These are phyloP conservation scores for Suillus americanus DNA, from an alignment of 768 basidiomycete species.

Conservation along the genomic window DNA sequence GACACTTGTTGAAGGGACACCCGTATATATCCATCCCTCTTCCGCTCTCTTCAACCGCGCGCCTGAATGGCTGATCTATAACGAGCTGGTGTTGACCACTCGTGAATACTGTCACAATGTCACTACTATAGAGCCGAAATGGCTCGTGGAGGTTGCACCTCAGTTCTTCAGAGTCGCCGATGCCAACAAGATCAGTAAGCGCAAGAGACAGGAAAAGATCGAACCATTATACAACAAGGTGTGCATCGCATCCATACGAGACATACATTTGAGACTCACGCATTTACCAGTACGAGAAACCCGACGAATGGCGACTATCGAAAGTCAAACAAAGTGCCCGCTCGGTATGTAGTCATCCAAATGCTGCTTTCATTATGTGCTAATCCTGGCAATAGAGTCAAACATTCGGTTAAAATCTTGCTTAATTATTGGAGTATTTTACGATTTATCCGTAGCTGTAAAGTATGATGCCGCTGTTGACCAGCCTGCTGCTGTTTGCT, in stretches of 20 bases:
- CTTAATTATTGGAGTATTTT: neutral
- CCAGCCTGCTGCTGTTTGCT: neutral
- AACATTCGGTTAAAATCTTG: slow-evolving; percentile 71
- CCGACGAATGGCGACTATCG: slow-evolving; percentile 92
- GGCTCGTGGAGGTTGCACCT: slow-evolving; percentile 97
- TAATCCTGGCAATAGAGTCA: slow-evolving; percentile 57
- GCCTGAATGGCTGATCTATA: slow-evolving; percentile 95
- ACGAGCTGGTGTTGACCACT: slow-evolving; percentile 96
- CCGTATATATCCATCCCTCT: slow-evolving; percentile 97
- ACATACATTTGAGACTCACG: slow-evolving; percentile 3
- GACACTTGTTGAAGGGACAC: slow-evolving; percentile 96
- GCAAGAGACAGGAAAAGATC: slow-evolving; percentile 95
- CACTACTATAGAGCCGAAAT: slow-evolving; percentile 95
- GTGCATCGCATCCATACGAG: slow-evolving; percentile 9
- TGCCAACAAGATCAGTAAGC: slow-evolving; percentile 94
- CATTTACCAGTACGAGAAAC: slow-evolving; percentile 67
- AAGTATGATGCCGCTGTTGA: neutral
- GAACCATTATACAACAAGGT: slow-evolving; percentile 92
- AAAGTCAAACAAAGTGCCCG: slow-evolving; percentile 90
- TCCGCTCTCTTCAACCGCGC: slow-evolving; percentile 95
- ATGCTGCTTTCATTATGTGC: neutral
- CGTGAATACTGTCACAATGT: slow-evolving; percentile 93
- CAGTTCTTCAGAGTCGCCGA: slow-evolving; percentile 99
- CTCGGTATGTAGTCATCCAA: slow-evolving; percentile 48
- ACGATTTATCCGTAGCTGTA: slow-evolving; percentile 7